Conservation (phyloP, 345 rosid species). For the Erucastrum elatum region DNA sequence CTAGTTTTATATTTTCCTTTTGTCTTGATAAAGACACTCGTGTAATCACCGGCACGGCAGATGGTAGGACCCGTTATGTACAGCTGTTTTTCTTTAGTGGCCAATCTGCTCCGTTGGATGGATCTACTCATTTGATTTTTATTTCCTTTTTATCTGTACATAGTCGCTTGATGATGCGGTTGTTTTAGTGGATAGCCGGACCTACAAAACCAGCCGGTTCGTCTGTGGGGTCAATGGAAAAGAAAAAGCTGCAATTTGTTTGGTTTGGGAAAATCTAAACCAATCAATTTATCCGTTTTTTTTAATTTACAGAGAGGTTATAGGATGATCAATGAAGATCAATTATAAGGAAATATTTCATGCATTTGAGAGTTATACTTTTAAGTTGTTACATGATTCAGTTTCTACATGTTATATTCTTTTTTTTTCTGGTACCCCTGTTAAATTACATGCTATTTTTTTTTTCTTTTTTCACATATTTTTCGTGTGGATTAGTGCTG, state of each 20-base stretch:
- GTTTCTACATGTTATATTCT: too few relatives aligned
- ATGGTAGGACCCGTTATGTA: conserved; percentile 4
- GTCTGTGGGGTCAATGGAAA: not conserved
- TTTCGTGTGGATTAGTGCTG: too few relatives aligned
- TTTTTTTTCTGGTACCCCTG: too few relatives aligned
- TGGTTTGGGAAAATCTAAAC: conserved; percentile 14
- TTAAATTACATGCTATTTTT: too few relatives aligned
- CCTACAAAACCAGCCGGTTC: conserved; percentile 12
- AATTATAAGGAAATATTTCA: too few relatives aligned
- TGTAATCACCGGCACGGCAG: conserved; percentile 25
- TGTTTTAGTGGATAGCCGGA: conserved; percentile 30
- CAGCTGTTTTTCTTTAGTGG: not conserved
- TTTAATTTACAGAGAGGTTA: not conserved
- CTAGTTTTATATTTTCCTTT: not conserved
- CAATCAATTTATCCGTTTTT: not conserved
- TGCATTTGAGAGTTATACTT: too few relatives aligned
- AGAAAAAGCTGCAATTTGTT: not conserved
- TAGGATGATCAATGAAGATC: too few relatives aligned
- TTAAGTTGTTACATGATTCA: too few relatives aligned
- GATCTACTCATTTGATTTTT: conserved; percentile 16
- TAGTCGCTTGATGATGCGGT: conserved; percentile 39
- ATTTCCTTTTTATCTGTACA: not conserved
- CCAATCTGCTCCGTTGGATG: conserved; percentile 34
- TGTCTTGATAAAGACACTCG: conserved; percentile 16
- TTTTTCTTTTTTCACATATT: too few relatives aligned